Percentiles rank a stretch among this genome's conserved stretches.
These are phyloP conservation scores for Collybia mongolica DNA, from an alignment of 768 basidiomycete species.

Conservation along the genomic window DNA sequence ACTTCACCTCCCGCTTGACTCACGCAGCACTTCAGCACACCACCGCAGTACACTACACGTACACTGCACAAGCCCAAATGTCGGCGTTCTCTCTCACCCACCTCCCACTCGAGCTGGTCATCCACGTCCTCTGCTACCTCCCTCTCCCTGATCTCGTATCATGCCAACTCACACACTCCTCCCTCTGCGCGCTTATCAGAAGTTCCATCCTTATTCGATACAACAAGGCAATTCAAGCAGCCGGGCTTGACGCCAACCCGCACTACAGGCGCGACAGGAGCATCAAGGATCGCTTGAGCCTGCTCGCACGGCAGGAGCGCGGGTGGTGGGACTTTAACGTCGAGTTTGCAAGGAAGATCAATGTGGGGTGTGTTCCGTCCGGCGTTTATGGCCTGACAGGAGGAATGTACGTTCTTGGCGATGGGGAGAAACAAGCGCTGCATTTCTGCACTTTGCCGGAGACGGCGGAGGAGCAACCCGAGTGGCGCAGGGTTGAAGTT, in stretches of 20 bases:
- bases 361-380: background rate
- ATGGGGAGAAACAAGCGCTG: background rate
- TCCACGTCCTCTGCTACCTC: slow-evolving; percentile 25
- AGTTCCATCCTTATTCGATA: slow-evolving; percentile 31
- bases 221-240: slow-evolving; percentile 20
- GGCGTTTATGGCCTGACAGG: background rate
- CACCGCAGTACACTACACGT: too few species aligned
- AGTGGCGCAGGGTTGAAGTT: background rate
- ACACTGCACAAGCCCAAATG: too few species aligned
- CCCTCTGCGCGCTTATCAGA: slow-evolving; percentile 22
- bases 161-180: slow-evolving; percentile 19
- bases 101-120: slow-evolving; percentile 30
- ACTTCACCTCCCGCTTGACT: too few species aligned
- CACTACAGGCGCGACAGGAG: slow-evolving; percentile 6
- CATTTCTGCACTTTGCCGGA: background rate
- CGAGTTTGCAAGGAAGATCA: slow-evolving; percentile 13
- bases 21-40: too few species aligned
- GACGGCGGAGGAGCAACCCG: background rate
- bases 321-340: slow-evolving; percentile 28
- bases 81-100: background rate
- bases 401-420: background rate
- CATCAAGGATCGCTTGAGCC: slow-evolving; percentile 20
- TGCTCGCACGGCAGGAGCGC: slow-evolving; percentile 22
- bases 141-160: slow-evolving; percentile 20
- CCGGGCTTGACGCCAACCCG: slow-evolving; percentile 28